phyloP scores from a whole-genome alignment of 2,329 filamentous ascomycete genomes.

The Nothophoma quercina region DNA sequence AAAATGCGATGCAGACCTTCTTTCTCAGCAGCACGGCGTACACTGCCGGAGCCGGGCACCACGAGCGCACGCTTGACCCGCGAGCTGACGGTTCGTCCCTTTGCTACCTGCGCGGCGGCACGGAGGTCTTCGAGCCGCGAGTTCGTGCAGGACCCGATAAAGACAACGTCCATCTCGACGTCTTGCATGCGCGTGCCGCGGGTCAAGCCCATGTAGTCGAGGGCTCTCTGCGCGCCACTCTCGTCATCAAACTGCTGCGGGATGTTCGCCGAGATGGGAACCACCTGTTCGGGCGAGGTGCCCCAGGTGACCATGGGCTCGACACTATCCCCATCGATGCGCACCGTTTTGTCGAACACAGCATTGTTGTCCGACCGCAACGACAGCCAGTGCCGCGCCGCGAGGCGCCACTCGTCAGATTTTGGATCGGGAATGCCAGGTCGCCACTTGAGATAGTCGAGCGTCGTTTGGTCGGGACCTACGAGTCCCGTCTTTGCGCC shows the following conservation, averaged over 20 bases:
- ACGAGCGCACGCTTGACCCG: constrained; percentile 94
- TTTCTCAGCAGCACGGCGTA: constrained; percentile 86
- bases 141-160: constrained; percentile 97
- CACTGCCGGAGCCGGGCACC: constrained; percentile 88
- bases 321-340: constrained; percentile 90
- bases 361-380: constrained; percentile 83
- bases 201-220: constrained; percentile 93
- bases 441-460: constrained; percentile 89
- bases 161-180: constrained; percentile 88
- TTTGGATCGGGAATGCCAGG: constrained; percentile 84
- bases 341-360: constrained; percentile 85
- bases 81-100: constrained; percentile 80
- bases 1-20: constrained; percentile 95
- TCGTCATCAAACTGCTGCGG: constrained; percentile 83
- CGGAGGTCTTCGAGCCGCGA: constrained; percentile 92
- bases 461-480: constrained; percentile 89
- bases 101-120: constrained; percentile 81
- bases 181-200: constrained; percentile 88
- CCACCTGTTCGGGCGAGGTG: constrained; percentile 90
- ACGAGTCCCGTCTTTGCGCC: constrained; percentile 95
- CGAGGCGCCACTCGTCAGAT: constrained; percentile 86
- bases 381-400: constrained; percentile 82
- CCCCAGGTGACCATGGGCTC: constrained; percentile 92
- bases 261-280: constrained; percentile 87
- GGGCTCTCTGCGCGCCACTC: constrained; percentile 74